These are phyloP conservation scores for Daldinia grandis DNA, from an alignment of 495 filamentous ascomycete species.

Conservation along the genomic window DNA sequence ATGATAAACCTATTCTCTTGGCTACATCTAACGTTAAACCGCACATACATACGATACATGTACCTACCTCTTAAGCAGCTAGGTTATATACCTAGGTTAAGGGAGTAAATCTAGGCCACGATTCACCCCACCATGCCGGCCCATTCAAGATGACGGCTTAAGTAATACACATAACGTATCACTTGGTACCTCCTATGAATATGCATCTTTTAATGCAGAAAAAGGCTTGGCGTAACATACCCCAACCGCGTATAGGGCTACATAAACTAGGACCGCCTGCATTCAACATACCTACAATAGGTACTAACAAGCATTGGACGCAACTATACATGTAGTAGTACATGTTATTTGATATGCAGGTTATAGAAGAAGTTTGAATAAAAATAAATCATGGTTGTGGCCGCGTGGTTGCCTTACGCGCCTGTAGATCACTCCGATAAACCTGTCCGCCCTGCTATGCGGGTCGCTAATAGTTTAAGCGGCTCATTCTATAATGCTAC, in stretches of 20 bases:
- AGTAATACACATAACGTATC: too few relatives aligned
- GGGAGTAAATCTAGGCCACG: background rate
- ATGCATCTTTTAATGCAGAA: background rate
- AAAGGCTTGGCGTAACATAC: background rate
- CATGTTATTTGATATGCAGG: background rate
- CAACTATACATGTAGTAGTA: background rate
- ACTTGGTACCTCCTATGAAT: too few relatives aligned
- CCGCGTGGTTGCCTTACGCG: slow-evolving; percentile 31
- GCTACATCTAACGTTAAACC: background rate
- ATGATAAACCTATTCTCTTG: background rate
- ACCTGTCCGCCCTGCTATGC: slow-evolving; percentile 27
- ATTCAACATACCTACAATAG: background rate
- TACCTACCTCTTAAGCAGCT: background rate
- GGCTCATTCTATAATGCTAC: slow-evolving; percentile 29
- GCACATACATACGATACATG: too few relatives aligned
- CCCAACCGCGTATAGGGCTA: background rate
- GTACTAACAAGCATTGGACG: background rate
- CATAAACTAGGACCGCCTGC: background rate
- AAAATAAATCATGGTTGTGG: background rate
- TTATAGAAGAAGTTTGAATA: background rate
- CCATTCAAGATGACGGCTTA: background rate
- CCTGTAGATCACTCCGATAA: slow-evolving; percentile 21
- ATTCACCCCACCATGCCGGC: background rate
- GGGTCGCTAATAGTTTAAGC: slow-evolving; percentile 10
- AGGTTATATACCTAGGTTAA: too few relatives aligned